Conservation (phyloP, 2,329 filamentous ascomycete genomes). For the Celoporthe dispersa region DNA sequence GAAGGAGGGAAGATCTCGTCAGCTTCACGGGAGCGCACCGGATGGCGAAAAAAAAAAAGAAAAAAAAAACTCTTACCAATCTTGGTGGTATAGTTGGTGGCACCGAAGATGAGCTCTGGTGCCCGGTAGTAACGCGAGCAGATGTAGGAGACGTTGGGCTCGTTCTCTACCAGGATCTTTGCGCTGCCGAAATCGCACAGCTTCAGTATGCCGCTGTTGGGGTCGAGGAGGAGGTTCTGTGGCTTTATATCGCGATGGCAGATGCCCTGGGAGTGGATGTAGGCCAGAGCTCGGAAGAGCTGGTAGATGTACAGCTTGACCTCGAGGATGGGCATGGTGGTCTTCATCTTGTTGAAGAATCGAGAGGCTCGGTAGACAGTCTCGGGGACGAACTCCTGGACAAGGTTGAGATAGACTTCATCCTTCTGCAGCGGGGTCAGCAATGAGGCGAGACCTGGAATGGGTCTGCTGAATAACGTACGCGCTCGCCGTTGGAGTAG, state of each 20-base stretch:
- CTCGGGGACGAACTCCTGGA: slow-evolving; percentile 97
- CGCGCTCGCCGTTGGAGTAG: slow-evolving; percentile 97
- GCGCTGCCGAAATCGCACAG: slow-evolving; percentile 98
- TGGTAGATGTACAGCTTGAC: slow-evolving; percentile 99
- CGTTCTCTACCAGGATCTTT: slow-evolving; percentile 97
- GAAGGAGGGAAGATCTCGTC: background rate
- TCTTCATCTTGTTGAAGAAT: slow-evolving; percentile 99
- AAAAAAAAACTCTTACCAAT: slow-evolving; percentile 73
- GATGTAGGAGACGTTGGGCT: slow-evolving; percentile 99
- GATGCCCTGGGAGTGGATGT: slow-evolving; percentile 99
- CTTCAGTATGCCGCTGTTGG: slow-evolving; percentile 88
- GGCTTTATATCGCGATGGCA: slow-evolving; percentile 99
- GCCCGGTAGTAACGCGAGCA: slow-evolving; percentile 99
- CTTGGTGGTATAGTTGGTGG: slow-evolving; percentile 99
- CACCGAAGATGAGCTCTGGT: slow-evolving; percentile 96
- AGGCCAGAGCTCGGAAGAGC: slow-evolving; percentile 95
- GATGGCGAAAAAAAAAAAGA: background rate
- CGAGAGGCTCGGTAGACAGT: slow-evolving; percentile 97
- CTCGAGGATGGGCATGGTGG: slow-evolving; percentile 97
- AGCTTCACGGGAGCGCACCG: background rate
- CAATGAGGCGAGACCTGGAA: slow-evolving; percentile 17
- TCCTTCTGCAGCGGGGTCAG: slow-evolving; percentile 70
- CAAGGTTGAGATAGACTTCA: slow-evolving; percentile 97
- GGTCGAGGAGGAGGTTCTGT: slow-evolving; percentile 94
- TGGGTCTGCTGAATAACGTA: slow-evolving; percentile 51